Conservation (phyloP, 1,284 basidiomycete genomes). For the Ustilago hordei region DNA sequence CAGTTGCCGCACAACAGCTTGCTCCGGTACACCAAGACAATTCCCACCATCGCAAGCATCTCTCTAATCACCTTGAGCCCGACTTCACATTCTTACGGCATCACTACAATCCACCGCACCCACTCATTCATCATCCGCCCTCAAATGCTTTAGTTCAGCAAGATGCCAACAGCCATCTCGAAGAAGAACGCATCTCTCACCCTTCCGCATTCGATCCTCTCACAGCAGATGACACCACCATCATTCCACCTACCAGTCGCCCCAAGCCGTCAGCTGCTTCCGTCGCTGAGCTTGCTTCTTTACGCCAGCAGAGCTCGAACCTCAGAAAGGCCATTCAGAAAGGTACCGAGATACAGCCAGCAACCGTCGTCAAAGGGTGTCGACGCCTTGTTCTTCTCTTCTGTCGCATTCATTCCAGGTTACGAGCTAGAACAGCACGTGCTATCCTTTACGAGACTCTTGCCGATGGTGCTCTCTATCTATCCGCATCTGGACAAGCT, state of each 20-base stretch:
- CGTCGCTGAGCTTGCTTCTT: conserved; percentile 10
- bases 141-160: conserved; percentile 17
- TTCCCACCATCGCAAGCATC: conserved; percentile 11
- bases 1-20: conserved; percentile 23
- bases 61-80: conserved; percentile 7
- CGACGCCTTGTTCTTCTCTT: conserved; percentile 23
- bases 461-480: conserved; percentile 25
- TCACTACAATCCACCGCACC: conserved; percentile 25
- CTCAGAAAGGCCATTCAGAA: conserved; percentile 22
- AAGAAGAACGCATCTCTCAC: conserved; percentile 7
- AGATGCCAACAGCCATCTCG: conserved; percentile 26
- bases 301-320: conserved; percentile 12
- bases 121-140: conserved; percentile 18
- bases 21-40: conserved; percentile 11
- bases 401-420: conserved; percentile 8
- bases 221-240: neutral
- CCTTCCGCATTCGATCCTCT: neutral
- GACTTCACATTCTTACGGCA: conserved; percentile 34
- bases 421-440: conserved; percentile 15
- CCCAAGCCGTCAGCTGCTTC: neutral
- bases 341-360: neutral
- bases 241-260: neutral
- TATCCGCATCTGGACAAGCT: conserved; percentile 18
- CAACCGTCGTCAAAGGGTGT: conserved; percentile 15
- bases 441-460: conserved; percentile 18